phyloP scores from a whole-genome alignment of 495 filamentous ascomycete genomes.

The Neurospora tetraspora region DNA sequence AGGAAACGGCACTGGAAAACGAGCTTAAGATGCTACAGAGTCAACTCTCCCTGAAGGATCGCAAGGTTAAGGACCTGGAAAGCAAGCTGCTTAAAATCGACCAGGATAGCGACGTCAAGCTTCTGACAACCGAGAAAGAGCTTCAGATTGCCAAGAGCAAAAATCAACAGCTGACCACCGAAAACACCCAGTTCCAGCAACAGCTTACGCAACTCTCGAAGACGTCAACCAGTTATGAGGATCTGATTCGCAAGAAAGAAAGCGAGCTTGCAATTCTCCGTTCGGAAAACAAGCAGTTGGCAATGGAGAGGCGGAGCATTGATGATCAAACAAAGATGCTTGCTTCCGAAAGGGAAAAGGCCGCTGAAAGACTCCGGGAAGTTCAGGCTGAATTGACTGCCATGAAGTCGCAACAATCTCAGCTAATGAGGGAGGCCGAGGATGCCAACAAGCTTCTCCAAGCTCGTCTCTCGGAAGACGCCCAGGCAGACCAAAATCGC shows the following conservation, averaged over 20 bases:
- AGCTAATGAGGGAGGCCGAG: slow-evolving; percentile 78
- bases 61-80: slow-evolving; percentile 83
- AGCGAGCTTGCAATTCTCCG: slow-evolving; percentile 82
- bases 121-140: slow-evolving; percentile 73
- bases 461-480: slow-evolving; percentile 80
- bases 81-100: slow-evolving; percentile 74
- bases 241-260: slow-evolving; percentile 84
- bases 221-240: slow-evolving; percentile 90
- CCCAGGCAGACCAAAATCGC: slow-evolving; percentile 72
- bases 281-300: slow-evolving; percentile 67
- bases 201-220: slow-evolving; percentile 80
- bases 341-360: slow-evolving; percentile 64
- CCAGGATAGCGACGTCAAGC: slow-evolving; percentile 82
- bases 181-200: slow-evolving; percentile 76
- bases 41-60: slow-evolving; percentile 78
- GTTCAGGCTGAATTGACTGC: slow-evolving; percentile 81
- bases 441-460: slow-evolving; percentile 82
- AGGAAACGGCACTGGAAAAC: slow-evolving; percentile 62
- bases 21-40: slow-evolving; percentile 90
- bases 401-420: slow-evolving; percentile 69
- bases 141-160: slow-evolving; percentile 59
- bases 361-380: slow-evolving; percentile 67
- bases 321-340: slow-evolving; percentile 67
- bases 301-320: slow-evolving; percentile 63
- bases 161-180: slow-evolving; percentile 63